These are phyloP conservation scores for Termitomyces sp. DNA, from an alignment of 768 basidiomycete genomes.

Conservation along the genomic window DNA sequence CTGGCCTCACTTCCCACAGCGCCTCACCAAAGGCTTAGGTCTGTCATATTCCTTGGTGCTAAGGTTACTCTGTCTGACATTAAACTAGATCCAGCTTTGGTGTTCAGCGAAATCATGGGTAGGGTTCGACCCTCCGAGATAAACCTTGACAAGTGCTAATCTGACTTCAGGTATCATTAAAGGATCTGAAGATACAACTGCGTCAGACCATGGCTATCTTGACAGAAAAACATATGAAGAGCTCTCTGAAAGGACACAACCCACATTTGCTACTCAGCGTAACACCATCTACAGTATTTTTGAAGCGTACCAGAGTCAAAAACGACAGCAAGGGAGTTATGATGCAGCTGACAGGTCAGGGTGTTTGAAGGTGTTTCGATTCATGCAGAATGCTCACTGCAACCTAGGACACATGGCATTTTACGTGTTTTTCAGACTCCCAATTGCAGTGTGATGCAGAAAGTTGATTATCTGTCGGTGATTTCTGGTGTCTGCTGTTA, in stretches of 20 bases:
- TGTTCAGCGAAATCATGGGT: constrained; percentile 66
- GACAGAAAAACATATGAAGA: constrained; percentile 36
- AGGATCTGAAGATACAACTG: constrained; percentile 54
- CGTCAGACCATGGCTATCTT: constrained; percentile 29
- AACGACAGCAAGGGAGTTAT: constrained; percentile 32
- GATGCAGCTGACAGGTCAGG: constrained; percentile 57
- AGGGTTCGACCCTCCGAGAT: constrained; percentile 5
- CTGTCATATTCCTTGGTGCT: background rate
- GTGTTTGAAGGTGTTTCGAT: background rate
- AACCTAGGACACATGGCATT: constrained; percentile 44
- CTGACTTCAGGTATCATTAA: constrained; percentile 49
- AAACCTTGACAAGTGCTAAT: background rate
- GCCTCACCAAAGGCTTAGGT: constrained; percentile 50
- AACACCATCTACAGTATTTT: constrained; percentile 48
- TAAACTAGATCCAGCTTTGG: constrained; percentile 51
- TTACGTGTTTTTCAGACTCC: constrained; percentile 24
- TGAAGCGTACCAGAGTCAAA: constrained; percentile 40
- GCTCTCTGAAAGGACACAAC: constrained; percentile 46
- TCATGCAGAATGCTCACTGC: background rate
- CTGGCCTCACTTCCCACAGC: constrained; percentile 55
- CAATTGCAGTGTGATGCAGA: constrained; percentile 24
- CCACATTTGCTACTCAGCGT: constrained; percentile 47
- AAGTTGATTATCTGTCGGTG: constrained; percentile 50
- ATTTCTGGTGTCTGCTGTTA: background rate
- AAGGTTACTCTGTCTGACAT: background rate